phyloP scores from a whole-genome alignment of 352 stramenopile species.

The Peronospora destructor region DNA sequence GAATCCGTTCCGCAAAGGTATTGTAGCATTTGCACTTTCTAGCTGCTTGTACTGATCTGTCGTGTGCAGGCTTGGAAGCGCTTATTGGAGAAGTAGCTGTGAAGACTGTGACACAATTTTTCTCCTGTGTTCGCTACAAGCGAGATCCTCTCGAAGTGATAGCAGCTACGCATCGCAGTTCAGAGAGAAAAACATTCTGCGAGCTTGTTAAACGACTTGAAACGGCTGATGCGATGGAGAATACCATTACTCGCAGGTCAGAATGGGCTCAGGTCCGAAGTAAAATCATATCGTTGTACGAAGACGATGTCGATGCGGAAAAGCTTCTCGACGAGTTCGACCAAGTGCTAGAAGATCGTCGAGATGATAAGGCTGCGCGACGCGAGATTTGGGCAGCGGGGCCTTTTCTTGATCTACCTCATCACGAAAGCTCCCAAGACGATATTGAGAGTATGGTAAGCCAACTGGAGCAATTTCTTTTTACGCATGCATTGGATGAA shows the following conservation, averaged over 20 bases:
- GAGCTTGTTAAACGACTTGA: slow-evolving; percentile 33
- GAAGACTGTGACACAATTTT: slow-evolving; percentile 31
- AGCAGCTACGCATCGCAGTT: slow-evolving; percentile 17
- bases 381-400: slow-evolving; percentile 38
- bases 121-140: slow-evolving; percentile 38
- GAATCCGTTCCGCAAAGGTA: slow-evolving; percentile 75
- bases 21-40: neutral
- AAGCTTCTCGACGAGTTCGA: slow-evolving; percentile 24
- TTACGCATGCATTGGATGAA: slow-evolving; percentile 7
- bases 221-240: slow-evolving; percentile 8
- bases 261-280: slow-evolving; percentile 15
- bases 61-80: slow-evolving; percentile 36
- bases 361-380: slow-evolving; percentile 17
- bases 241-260: neutral
- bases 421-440: slow-evolving; percentile 48
- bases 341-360: slow-evolving; percentile 16
- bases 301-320: slow-evolving; percentile 6
- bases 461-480: slow-evolving; percentile 34
- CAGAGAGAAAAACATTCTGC: slow-evolving; percentile 30
- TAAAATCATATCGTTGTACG: slow-evolving; percentile 29
- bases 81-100: slow-evolving; percentile 19
- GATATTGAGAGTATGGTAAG: slow-evolving; percentile 47
- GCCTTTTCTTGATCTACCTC: slow-evolving; percentile 58
- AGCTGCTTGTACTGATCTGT: neutral
- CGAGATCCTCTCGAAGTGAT: slow-evolving; percentile 14